phyloP scores from a whole-genome alignment of 495 filamentous ascomycete genomes.

The Neurospora sp. region DNA sequence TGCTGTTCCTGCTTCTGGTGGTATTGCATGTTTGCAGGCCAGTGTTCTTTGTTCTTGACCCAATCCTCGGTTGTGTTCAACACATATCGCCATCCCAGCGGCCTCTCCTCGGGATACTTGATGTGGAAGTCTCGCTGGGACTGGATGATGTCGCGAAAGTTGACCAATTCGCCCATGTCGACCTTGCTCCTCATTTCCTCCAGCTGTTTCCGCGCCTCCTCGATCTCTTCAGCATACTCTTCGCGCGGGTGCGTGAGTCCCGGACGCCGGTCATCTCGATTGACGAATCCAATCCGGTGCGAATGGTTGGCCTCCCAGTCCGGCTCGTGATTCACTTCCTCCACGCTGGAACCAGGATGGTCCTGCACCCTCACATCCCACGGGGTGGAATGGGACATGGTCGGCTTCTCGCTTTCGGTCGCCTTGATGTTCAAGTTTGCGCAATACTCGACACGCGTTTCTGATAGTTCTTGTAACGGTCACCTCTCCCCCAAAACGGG shows the following conservation, averaged over 20 bases:
- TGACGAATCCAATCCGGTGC: slow-evolving; percentile 7
- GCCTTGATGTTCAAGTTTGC: background rate
- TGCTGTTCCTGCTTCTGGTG: background rate
- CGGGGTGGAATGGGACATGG: slow-evolving; percentile 1
- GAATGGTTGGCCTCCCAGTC: slow-evolving; percentile 1
- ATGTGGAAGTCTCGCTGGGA: slow-evolving; percentile 4
- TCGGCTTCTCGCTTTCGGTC: background rate
- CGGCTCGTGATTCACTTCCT: slow-evolving; percentile 5
- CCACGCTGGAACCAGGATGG: slow-evolving; percentile 5
- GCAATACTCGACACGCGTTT: background rate
- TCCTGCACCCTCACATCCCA: slow-evolving; percentile 2
- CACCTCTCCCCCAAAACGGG: too few relatives aligned
- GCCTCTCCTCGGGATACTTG: slow-evolving; percentile 5
- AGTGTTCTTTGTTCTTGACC: slow-evolving; percentile 9
- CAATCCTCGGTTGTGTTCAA: slow-evolving; percentile 10
- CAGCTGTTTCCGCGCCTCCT: background rate
- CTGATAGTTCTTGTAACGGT: background rate
- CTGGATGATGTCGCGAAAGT: slow-evolving; percentile 11
- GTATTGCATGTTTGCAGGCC: slow-evolving; percentile 4
- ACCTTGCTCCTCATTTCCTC: background rate
- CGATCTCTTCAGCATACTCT: background rate
- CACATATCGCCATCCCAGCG: slow-evolving; percentile 11
- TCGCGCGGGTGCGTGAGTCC: background rate
- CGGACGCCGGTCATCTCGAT: slow-evolving; percentile 2
- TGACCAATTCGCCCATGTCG: slow-evolving; percentile 3